Conservation (phyloP, 495 filamentous ascomycete genomes). For the Talaromyces nanjingensis region DNA sequence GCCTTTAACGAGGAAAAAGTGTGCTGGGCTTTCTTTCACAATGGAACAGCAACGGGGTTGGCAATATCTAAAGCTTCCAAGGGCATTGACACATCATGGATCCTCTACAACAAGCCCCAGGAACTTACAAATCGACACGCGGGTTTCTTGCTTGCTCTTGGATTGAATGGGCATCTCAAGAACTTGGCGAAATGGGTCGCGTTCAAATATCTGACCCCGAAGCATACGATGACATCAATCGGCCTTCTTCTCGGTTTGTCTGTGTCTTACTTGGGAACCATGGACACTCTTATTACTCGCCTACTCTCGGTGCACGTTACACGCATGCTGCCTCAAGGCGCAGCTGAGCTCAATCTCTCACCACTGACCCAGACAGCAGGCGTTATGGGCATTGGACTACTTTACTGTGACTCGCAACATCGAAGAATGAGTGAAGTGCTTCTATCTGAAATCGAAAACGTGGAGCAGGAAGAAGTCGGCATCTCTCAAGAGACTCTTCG, state of each 20-base stretch:
- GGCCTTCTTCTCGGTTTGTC: conserved; percentile 87
- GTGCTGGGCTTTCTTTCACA: conserved; percentile 97
- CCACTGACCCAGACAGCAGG: conserved; percentile 92
- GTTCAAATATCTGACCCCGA: conserved; percentile 96
- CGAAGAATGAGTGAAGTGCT: conserved; percentile 98
- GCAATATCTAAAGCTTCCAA: conserved; percentile 84
- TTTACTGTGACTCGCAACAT: conserved; percentile 95
- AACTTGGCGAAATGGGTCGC: conserved; percentile 94
- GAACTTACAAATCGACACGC: conserved; percentile 92
- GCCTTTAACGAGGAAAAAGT: conserved; percentile 90
- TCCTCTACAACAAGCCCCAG: conserved; percentile 91
- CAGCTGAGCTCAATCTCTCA: conserved; percentile 89
- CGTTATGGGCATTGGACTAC: conserved; percentile 91
- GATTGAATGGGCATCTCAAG: conserved; percentile 93
- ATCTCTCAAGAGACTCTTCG: conserved; percentile 62
- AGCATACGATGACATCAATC: conserved; percentile 98
- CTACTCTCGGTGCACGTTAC: conserved; percentile 96
- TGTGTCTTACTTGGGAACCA: conserved; percentile 88
- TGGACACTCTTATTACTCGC: conserved; percentile 92
- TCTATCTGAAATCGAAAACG: conserved; percentile 90
- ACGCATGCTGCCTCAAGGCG: conserved; percentile 81
- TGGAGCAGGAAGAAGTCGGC: conserved; percentile 63
- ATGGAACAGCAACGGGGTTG: conserved; percentile 82
- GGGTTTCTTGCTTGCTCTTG: conserved; percentile 83
- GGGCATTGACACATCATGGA: conserved; percentile 97